Base-by-base conservation (phyloP, 352 stramenopile genomes). In the Stephanocyclus meneghinianus region DNA sequence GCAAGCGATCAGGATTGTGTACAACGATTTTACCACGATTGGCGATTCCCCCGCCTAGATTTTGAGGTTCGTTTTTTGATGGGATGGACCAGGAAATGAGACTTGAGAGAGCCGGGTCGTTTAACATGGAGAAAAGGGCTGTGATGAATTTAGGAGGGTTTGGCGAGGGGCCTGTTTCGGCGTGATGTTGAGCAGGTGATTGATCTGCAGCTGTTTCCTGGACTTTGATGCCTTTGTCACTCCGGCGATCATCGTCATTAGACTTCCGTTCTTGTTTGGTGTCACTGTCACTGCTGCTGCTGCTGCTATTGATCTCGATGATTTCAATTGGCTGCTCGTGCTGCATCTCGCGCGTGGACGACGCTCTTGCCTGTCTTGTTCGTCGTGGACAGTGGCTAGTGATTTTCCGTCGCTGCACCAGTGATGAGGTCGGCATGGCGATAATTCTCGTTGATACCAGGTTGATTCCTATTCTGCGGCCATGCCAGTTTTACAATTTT, bases 1-100 rank as follows among this genome's bases (percentile, higher is more conserved):
- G 73, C 15, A 90, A 70, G 21, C 64, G 45, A n/a, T 74, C 61
- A 8, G 75, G 75, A n/a, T 83, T 26, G 15, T 74, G 75, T 1
- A 77, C 67, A 10, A 75, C 62, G 32, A 83, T 78, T 50, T 83
- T 78, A 10, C 75, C 75, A 47, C 76, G 71, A 21, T 63, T 55
- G 0, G 3, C 1, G 1, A 56, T 65, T 21, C 75, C 75, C 5
- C 75, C 75, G n/a, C 75, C 75, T n/a, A 70, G 26, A 21, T 50
- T 4, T 40, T 62, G 18, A n/a, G 68, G 35, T 59, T 83, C 75
- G 53, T 78, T 69, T 51, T 45, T 10, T 2, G 8, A 13, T 7
- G 75, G 75, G 9, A 83, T 62, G 2, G 21, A 16, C 76, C 71
- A 84, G 1, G 53, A 56, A 16, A 80, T 84, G 5, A 73, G 57